phyloP scores from a whole-genome alignment of 306 rosid genomes.

The Gleditsia sinensis region DNA sequence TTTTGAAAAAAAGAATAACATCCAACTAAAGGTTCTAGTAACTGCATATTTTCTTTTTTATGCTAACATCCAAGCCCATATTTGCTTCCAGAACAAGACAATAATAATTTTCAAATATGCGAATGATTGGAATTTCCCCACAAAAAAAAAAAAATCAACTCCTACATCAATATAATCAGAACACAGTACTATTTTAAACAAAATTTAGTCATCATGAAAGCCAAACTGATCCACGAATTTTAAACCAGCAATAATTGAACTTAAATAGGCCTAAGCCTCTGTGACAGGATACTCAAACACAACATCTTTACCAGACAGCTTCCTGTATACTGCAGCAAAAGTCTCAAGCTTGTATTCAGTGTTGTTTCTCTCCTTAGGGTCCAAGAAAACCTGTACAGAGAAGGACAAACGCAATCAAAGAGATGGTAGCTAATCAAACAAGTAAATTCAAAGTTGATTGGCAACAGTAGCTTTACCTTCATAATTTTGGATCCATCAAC shows the following conservation, averaged over 20 bases:
- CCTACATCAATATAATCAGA: conserved; percentile 19
- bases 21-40: too few species aligned
- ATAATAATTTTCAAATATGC: not conserved
- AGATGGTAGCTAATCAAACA: not conserved
- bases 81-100: not conserved
- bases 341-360: conserved; percentile 92
- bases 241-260: too few species aligned
- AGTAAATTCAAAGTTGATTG: not conserved
- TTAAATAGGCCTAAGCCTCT: conserved; percentile 54
- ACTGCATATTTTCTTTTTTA: too few species aligned
- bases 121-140: not conserved
- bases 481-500: conserved; percentile 84
- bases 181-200: not conserved
- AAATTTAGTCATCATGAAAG: conserved; percentile 27
- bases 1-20: too few species aligned
- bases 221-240: conserved; percentile 28
- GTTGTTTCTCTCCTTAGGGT: conserved; percentile 86
- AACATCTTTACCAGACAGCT: conserved; percentile 89
- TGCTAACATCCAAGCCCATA: not conserved
- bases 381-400: conserved; percentile 70
- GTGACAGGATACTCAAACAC: conserved; percentile 77
- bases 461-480: conserved; percentile 53
- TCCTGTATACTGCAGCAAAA: conserved; percentile 81
- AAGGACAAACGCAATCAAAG: not conserved
- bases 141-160: not conserved